Evolutionary conservation across 768 basidiomycete species (phyloP).

Genomic region (Rossbeevera mucosa): DNA sequence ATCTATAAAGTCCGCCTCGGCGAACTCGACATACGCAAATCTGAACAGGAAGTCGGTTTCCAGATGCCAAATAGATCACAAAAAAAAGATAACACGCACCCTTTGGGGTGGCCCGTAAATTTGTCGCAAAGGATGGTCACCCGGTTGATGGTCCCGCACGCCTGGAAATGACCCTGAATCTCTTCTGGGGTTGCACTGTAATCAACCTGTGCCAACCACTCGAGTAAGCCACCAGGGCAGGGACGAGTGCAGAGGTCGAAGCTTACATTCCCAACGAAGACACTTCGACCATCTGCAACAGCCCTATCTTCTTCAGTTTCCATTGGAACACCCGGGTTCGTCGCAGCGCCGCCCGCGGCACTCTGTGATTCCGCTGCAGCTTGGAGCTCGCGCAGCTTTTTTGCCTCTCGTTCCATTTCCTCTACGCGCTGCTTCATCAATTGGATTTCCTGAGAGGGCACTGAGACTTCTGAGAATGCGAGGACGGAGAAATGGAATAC

Average conservation of each 20-base stretch:
- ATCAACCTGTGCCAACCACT: slow-evolving; percentile 68
- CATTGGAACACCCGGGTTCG: slow-evolving; percentile 48
- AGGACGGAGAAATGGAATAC: slow-evolving; percentile 27
- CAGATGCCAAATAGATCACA: slow-evolving; percentile 1
- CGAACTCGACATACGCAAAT: slow-evolving; percentile 98
- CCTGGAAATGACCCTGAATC: slow-evolving; percentile 94
- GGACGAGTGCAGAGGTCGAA: slow-evolving; percentile 4
- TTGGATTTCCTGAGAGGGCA: slow-evolving; percentile 64
- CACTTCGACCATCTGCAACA: slow-evolving; percentile 75
- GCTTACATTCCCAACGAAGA: slow-evolving; percentile 95
- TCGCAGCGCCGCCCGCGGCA: slow-evolving; percentile 40
- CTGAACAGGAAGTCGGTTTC: slow-evolving; percentile 38
- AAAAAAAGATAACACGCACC: slow-evolving; percentile 45
- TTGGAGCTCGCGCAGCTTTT: slow-evolving; percentile 81
- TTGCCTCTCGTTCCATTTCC: slow-evolving; percentile 91
- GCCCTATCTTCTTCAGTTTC: slow-evolving; percentile 85
- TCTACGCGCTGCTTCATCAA: slow-evolving; percentile 90
- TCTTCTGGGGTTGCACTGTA: slow-evolving; percentile 97
- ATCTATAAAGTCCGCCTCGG: slow-evolving; percentile 87
- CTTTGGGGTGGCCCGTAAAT: slow-evolving; percentile 99
- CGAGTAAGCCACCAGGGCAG: slow-evolving; percentile 9
- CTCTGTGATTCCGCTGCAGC: slow-evolving; percentile 65
- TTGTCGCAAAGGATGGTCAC: slow-evolving; percentile 99
- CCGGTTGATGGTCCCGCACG: slow-evolving; percentile 96
- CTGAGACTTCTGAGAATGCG: slow-evolving; percentile 10